Percentiles rank a stretch among this genome's conserved stretches.
phyloP scores from a whole-genome alignment of 108 stramenopile genomes.

The Nitzschia sp. region DNA sequence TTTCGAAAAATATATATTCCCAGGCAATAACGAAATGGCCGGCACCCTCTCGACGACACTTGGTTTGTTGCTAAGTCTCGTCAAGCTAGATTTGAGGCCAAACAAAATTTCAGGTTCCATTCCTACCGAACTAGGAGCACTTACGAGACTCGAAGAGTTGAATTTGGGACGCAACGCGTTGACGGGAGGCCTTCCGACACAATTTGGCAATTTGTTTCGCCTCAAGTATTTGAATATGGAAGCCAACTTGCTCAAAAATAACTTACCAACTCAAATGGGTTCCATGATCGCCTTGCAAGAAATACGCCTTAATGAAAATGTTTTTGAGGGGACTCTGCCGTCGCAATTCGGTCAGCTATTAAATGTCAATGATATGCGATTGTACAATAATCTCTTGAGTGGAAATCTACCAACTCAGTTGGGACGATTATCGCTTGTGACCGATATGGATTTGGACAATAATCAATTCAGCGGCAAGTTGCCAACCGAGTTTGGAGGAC shows the following conservation, averaged over 20 bases:
- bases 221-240: not conserved
- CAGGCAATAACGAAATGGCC: slow-evolving; percentile 5
- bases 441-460: slow-evolving; percentile 2
- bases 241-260: not conserved
- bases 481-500: slow-evolving; percentile 24
- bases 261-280: not conserved
- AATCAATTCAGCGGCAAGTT: slow-evolving; percentile 42
- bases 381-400: slow-evolving; percentile 29
- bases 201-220: not conserved
- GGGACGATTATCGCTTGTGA: slow-evolving; percentile 7
- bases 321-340: not conserved
- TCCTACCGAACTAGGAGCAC: slow-evolving; percentile 1
- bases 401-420: slow-evolving; percentile 33
- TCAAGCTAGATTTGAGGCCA: not conserved
- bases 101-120: not conserved
- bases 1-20: no score
- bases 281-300: slow-evolving; percentile 2
- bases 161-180: slow-evolving; percentile 10
- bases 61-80: not conserved
- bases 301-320: not conserved
- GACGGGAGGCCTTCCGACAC: not conserved
- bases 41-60: slow-evolving; percentile 1
- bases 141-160: not conserved
- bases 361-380: not conserved
- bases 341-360: not conserved